Percentiles rank a stretch among this genome's conserved stretches.
These are phyloP conservation scores for Metarhizium guizhouense DNA, from an alignment of 2,329 filamentous ascomycete genomes.

Conservation along the genomic window DNA sequence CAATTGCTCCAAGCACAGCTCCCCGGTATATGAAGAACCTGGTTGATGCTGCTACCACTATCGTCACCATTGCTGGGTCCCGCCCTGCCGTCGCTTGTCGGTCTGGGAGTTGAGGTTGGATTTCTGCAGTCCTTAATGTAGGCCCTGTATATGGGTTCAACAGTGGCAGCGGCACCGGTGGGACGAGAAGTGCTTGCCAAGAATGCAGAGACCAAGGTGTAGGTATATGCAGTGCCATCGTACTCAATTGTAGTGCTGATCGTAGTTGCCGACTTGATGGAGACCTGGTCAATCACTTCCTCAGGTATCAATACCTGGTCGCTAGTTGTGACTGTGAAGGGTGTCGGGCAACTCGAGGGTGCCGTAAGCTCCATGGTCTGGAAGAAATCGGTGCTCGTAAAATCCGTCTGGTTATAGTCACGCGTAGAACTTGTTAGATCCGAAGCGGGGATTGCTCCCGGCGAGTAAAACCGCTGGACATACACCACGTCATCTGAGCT, in stretches of 20 bases:
- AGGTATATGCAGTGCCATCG: background rate
- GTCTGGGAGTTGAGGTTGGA: conserved; percentile 1
- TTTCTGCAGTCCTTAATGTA: conserved; percentile 12
- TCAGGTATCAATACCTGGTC: conserved; percentile 7
- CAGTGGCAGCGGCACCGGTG: background rate
- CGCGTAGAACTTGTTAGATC: background rate
- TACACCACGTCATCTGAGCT: background rate
- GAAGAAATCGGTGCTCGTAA: conserved; percentile 8
- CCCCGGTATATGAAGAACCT: background rate
- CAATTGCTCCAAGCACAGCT: background rate
- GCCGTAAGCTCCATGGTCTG: conserved; percentile 15
- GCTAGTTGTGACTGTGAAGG: conserved; percentile 16
- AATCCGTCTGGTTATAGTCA: background rate
- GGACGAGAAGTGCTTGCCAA: conserved; percentile 6
- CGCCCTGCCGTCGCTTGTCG: background rate
- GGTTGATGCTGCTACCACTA: background rate
- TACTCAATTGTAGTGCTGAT: background rate
- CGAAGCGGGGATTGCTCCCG: background rate
- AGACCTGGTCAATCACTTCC: conserved; percentile 7
- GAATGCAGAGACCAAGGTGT: conserved; percentile 11
- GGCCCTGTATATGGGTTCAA: conserved; percentile 11
- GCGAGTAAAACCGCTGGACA: background rate
- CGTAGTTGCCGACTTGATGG: conserved; percentile 2
- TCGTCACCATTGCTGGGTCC: no score
- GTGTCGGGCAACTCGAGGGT: conserved; percentile 17